phyloP scores from a whole-genome alignment of 306 rosid genomes.

The Lotus japonicus region DNA sequence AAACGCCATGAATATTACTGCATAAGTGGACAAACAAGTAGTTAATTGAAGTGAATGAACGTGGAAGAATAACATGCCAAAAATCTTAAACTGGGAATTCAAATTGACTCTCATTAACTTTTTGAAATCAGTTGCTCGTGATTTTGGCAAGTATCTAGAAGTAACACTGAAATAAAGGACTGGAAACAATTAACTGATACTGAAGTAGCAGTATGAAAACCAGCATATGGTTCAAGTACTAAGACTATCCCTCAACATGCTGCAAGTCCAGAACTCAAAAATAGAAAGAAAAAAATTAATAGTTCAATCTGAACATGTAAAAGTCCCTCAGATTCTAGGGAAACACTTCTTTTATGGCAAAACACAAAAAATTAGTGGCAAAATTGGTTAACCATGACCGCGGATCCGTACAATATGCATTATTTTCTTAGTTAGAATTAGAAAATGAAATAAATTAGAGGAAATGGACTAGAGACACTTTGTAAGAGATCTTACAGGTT shows the following conservation, averaged over 20 bases:
- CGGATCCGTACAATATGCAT: background rate
- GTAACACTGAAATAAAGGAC: background rate
- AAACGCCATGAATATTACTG: background rate
- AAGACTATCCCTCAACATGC: background rate
- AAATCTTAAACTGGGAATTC: background rate
- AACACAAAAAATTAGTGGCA: background rate
- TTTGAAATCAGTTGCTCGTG: background rate
- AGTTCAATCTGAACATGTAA: background rate
- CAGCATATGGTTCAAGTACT: background rate
- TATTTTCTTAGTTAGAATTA: background rate
- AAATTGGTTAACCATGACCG: constrained; percentile 1
- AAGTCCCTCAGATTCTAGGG: background rate
- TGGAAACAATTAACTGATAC: background rate
- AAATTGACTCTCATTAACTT: background rate
- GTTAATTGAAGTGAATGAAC: background rate
- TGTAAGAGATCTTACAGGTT: constrained; percentile 62
- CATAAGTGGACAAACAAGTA: background rate
- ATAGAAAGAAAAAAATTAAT: background rate
- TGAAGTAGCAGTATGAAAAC: background rate
- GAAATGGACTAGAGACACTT: background rate
- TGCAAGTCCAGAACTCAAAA: background rate
- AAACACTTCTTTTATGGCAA: background rate
- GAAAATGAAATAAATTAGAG: constrained; percentile 4
- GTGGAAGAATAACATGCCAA: background rate
- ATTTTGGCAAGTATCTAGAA: background rate